Evolutionary conservation across 345 rosid species (phyloP), one percentile per base, ranked within the genome.

Genomic region (Eucalyptus erythrocorys): DNA sequence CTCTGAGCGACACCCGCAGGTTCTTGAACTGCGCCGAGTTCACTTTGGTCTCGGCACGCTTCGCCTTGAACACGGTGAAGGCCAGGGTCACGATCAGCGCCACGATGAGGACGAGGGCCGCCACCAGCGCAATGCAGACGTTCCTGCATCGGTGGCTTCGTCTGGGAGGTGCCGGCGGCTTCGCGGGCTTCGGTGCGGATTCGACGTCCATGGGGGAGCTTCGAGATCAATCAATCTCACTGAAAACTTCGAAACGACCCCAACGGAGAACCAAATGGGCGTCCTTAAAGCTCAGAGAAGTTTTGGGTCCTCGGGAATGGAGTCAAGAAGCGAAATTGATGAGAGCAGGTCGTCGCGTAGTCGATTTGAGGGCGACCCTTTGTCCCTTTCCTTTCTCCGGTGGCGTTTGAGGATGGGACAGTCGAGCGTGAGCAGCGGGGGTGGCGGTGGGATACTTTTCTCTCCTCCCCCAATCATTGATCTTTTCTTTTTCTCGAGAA

Each of bases 61-160:
- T 97, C 76, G 98, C 90, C 91, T 98, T 98, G 95, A 95, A 96
- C 8, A 95, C 95, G 55, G 99, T 96, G 30, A 96, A 89, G 3
- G 93, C 93, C 47, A 97, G 88, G 89, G 95, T 94, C 90, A 94
- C 86, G 61, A 91, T 15, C 16, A 97, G 22, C 49, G 94, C 17
- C 45, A 89, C 81, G 85, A 98, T 9, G 76, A 68, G 16, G 85
- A 95, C 3, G 71, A 93, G 47, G 37, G 45, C 27, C 22, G 89
- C 86, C 3, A 34, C 85, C 22, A 92, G 22, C 66, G 93, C 92
- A 34, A 94, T 87, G 87, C 95, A 94, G 87, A 93, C 84, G 92
- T 89, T 91, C 76, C 89, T 43, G 59, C 61, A 30, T 8, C 66
- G 37, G 55, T 42, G 79, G 32, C 16, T 71, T 3, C 66, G 64